Evolutionary conservation across 306 rosid genomes (phyloP), one percentile per base, ranked within the genome.

Genomic region (Citrullus colocynthis): DNA sequence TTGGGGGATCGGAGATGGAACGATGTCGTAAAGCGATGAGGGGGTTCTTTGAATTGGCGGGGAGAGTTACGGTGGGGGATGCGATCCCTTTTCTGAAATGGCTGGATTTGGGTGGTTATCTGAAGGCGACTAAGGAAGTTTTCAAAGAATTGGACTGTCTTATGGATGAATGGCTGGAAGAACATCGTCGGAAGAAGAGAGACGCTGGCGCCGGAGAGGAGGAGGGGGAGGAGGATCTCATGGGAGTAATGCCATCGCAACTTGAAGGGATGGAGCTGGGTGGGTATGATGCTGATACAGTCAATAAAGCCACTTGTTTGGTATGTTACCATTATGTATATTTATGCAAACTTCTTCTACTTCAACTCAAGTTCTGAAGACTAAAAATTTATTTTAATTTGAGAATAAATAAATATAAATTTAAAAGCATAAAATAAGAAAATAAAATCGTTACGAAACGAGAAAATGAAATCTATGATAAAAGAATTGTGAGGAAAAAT

Each of bases 71-170:
- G 14, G 60, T 85, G n/a, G 85, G 84, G 1, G 93, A 88, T 36
- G 81, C 79, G 1, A 58, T 90, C 28, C 91, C 91, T 0, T 81
- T 21, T 42, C 78, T 88, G 10, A 71, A 81, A 14, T 88, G 85
- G 84, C 12, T 88, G 61, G 93, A 89, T 80, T 52, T 86, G 13
- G 93, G 90, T 3, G 94, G 94, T 8, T 75, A 88, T 37, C 79
- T 76, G 45, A 88, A 80, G 81, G 75, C 70, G 2, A 88, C 85
- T 83, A 86, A 69, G 59, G 82, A 60, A 16, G 41, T 52, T 2
- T 83, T 55, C 1, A 45, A n/a, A 0, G 91, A 86, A 37, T 64
- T 88, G 69, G 93, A 87, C 17, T 7, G 7, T 7, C 3, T 81
- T 3, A 5, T 80, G 30, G 48, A 65, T 80, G 54, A 24, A 6